Evolutionary conservation across 192 early-diverging fungal genomes (phyloP).

Genomic region (Chytriomyces confervae): DNA sequence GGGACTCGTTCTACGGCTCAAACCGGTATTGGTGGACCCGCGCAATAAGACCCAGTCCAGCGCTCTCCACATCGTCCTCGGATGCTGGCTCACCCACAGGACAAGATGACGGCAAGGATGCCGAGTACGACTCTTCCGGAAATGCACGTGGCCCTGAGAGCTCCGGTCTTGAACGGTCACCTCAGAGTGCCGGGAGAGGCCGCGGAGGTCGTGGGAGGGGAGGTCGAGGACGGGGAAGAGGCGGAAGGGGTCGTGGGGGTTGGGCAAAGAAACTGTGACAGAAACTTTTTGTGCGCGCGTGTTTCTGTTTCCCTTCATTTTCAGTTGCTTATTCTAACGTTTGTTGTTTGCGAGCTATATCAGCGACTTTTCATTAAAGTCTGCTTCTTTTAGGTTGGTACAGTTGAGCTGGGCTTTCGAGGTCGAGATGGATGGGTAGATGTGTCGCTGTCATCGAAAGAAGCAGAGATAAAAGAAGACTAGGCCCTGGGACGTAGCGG

Average conservation of each 20-base stretch:
- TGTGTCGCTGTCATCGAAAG: too few relatives aligned
- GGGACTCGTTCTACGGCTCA: constrained; percentile 17
- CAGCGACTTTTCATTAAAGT: too few relatives aligned
- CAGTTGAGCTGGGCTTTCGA: too few relatives aligned
- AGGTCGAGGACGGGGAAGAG: neutral
- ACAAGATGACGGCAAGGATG: neutral
- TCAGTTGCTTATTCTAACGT: too few relatives aligned
- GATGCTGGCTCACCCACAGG: neutral
- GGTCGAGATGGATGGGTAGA: too few relatives aligned
- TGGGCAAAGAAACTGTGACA: neutral
- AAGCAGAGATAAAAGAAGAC: too few relatives aligned
- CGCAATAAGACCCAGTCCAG: constrained; percentile 1
- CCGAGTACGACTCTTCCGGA: neutral
- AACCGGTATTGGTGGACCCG: constrained; percentile 22
- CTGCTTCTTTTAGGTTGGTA: too few relatives aligned
- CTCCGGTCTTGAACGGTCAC: neutral
- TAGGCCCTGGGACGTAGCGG: too few relatives aligned
- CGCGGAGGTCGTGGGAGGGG: neutral
- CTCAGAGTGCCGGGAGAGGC: neutral
- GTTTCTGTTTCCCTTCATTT: too few relatives aligned
- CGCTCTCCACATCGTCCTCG: neutral
- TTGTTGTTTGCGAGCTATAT: too few relatives aligned
- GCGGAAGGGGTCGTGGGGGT: neutral
- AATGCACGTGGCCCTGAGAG: neutral
- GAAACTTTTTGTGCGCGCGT: too few relatives aligned